Evolutionary conservation across 2,329 filamentous ascomycete species (phyloP).

Genomic region (Bipolaris cookei): DNA sequence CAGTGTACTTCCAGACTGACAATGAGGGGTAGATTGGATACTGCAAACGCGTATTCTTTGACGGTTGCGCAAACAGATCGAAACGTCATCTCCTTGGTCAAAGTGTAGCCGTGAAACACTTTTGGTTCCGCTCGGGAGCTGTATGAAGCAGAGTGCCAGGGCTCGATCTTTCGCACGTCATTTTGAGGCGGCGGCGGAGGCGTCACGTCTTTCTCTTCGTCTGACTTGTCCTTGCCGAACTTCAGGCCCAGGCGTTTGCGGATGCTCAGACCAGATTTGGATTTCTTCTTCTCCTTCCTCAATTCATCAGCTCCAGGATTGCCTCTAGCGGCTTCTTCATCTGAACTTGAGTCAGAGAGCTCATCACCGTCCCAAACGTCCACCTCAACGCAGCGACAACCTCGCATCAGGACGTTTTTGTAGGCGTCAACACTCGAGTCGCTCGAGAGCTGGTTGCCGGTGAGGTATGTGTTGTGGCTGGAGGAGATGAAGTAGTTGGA

Average conservation of each 20-base stretch:
- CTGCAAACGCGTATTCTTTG: conserved; percentile 76
- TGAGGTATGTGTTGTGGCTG: conserved; percentile 92
- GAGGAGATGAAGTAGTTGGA: conserved; percentile 94
- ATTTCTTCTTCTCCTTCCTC: conserved; percentile 39
- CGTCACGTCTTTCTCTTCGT: conserved; percentile 24
- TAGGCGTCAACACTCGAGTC: conserved; percentile 80
- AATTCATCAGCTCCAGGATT: conserved; percentile 26
- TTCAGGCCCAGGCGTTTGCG: conserved; percentile 46
- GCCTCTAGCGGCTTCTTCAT: conserved; percentile 37
- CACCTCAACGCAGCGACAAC: conserved; percentile 91
- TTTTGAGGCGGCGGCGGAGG: conserved; percentile 14
- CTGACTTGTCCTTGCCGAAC: conserved; percentile 38
- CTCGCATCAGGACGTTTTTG: conserved; percentile 73
- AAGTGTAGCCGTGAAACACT: conserved; percentile 82
- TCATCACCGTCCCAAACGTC: conserved; percentile 86
- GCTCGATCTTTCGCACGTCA: conserved; percentile 29
- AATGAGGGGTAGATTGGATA: conserved; percentile 79
- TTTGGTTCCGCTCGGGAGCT: conserved; percentile 67
- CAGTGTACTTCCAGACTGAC: conserved; percentile 93
- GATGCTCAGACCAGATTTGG: conserved; percentile 35
- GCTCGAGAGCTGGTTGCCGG: conserved; percentile 83
- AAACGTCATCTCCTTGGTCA: conserved; percentile 86
- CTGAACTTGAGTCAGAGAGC: conserved; percentile 51
- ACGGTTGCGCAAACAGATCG: conserved; percentile 84
- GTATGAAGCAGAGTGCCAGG: conserved; percentile 43